These are phyloP conservation scores for Phytophthora ohioensis DNA, from an alignment of 352 stramenopile species.

Conservation along the genomic window DNA sequence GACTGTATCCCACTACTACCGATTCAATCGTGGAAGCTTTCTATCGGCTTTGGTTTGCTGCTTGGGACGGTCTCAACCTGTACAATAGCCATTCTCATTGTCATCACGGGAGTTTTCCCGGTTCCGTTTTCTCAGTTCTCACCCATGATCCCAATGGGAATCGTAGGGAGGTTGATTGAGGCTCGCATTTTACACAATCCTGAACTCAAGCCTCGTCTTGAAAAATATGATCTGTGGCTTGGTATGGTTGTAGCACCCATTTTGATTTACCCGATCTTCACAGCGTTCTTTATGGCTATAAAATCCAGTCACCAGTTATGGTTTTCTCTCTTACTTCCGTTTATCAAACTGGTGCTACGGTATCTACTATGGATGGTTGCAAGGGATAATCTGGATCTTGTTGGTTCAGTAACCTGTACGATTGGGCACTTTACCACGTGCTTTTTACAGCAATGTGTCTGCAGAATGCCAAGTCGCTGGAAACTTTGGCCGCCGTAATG, in stretches of 20 bases:
- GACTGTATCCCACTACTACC: conserved; percentile 34
- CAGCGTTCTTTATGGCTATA: conserved; percentile 40
- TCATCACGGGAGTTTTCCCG: conserved; percentile 33
- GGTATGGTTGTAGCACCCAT: conserved; percentile 30
- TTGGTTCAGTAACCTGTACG: conserved; percentile 12
- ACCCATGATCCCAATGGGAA: conserved; percentile 17
- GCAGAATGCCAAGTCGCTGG: conserved; percentile 46
- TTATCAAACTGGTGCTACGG: conserved; percentile 36
- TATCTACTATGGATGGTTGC: conserved; percentile 30
- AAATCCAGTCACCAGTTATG: conserved; percentile 25
- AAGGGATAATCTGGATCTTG: conserved; percentile 38
- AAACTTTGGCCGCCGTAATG: conserved; percentile 36
- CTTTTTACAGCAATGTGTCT: conserved; percentile 50
- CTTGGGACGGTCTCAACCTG: conserved; percentile 26
- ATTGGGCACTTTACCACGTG: conserved; percentile 44
- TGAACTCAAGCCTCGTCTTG: neutral
- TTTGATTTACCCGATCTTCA: conserved; percentile 44
- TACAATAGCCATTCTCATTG: conserved; percentile 26
- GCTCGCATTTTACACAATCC: neutral
- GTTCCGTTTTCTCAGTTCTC: conserved; percentile 41
- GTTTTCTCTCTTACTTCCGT: conserved; percentile 42
- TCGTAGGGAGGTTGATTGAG: conserved; percentile 11
- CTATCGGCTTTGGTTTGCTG: conserved; percentile 7
- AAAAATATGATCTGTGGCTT: conserved; percentile 23
- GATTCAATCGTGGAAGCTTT: conserved; percentile 22